A percentile compares a stretch with the other conserved stretches of the same genome.
These are phyloP conservation scores for Suillus paluster DNA, from an alignment of 768 basidiomycete species.

Conservation along the genomic window DNA sequence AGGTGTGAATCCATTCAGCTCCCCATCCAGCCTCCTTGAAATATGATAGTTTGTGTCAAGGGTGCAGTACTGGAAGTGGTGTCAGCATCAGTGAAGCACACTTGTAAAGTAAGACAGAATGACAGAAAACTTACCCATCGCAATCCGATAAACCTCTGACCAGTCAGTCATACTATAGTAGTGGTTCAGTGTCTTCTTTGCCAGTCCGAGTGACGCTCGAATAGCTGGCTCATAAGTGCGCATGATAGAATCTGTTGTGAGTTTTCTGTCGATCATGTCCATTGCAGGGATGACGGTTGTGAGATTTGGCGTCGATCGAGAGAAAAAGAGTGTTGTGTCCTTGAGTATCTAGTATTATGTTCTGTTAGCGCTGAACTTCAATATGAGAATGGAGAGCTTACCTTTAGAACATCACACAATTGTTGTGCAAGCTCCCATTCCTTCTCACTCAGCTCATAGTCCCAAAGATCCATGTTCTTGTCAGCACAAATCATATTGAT, in stretches of 20 bases:
- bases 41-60: conserved; percentile 32
- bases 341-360: conserved; percentile 21
- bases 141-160: conserved; percentile 30
- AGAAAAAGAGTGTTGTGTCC: conserved; percentile 33
- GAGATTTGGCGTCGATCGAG: conserved; percentile 21
- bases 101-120: not conserved
- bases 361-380: not conserved
- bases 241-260: conserved; percentile 13
- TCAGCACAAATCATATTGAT: conserved; percentile 26
- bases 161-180: conserved; percentile 31
- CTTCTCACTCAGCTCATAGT: conserved; percentile 11
- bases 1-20: conserved; percentile 29
- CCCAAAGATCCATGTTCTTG: conserved; percentile 28
- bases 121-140: conserved; percentile 25
- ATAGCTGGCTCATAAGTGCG: not conserved
- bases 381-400: conserved; percentile 7
- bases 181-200: conserved; percentile 24
- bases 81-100: not conserved
- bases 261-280: conserved; percentile 34
- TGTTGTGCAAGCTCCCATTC: conserved; percentile 23
- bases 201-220: conserved; percentile 15
- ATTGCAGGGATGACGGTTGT: conserved; percentile 38
- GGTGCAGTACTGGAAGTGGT: conserved; percentile 31
- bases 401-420: conserved; percentile 25
- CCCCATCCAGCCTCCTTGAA: conserved; percentile 31